Evolutionary conservation across 352 stramenopile genomes (phyloP).

Genomic region (Pythium diclinum): DNA sequence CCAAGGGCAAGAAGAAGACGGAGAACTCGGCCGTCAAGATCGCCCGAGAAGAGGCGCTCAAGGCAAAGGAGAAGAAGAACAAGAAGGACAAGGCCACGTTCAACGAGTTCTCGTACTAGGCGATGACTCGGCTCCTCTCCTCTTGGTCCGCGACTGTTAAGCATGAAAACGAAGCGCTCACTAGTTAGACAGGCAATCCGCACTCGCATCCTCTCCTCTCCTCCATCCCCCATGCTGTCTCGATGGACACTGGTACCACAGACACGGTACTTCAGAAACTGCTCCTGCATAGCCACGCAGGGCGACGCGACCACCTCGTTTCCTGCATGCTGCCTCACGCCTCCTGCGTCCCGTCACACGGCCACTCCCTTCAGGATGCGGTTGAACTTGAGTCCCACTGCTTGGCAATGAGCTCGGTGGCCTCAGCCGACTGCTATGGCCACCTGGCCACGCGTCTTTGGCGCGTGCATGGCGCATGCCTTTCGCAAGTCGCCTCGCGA

Average conservation of each 20-base stretch:
- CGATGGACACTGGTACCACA: too few relatives aligned
- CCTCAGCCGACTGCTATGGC: not conserved
- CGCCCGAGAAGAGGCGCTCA: conserved; percentile 63
- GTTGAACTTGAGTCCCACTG: not conserved
- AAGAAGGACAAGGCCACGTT: conserved; percentile 73
- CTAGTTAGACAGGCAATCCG: conserved; percentile 24
- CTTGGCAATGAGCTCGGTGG: too few relatives aligned
- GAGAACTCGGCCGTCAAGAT: conserved; percentile 62
- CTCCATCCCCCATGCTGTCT: not conserved
- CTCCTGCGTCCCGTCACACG: not conserved
- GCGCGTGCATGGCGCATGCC: not conserved
- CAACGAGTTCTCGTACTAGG: conserved; percentile 80
- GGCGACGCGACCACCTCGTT: not conserved
- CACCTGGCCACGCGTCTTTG: not conserved
- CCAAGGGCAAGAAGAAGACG: conserved; percentile 58
- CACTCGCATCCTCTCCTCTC: not conserved
- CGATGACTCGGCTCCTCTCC: not conserved
- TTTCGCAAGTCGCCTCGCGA: not conserved
- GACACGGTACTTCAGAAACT: not conserved
- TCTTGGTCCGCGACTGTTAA: conserved; percentile 18
- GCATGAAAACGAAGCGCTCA: conserved; percentile 13
- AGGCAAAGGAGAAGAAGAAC: conserved; percentile 71
- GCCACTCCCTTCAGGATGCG: not conserved
- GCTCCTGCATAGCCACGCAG: not conserved
- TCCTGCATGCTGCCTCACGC: not conserved